These are phyloP conservation scores for Neltuma alba DNA, from an alignment of 306 rosid genomes.

Conservation along the genomic window DNA sequence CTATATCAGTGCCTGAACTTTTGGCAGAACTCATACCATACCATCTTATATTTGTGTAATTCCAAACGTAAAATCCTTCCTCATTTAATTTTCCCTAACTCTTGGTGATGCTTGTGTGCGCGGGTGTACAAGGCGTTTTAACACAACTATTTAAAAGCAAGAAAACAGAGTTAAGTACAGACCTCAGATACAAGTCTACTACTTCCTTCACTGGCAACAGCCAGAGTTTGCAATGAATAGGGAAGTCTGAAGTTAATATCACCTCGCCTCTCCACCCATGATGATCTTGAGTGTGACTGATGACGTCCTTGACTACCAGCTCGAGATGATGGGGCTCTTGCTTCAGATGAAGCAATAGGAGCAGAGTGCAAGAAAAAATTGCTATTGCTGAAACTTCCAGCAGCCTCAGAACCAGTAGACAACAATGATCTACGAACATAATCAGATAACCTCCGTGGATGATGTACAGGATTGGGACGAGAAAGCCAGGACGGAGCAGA, in stretches of 20 bases:
- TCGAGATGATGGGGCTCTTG: conserved; percentile 58
- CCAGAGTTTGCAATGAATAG: conserved; percentile 71
- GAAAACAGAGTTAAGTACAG: conserved; percentile 37
- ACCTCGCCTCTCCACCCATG: conserved; percentile 79
- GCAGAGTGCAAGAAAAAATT: conserved; percentile 58
- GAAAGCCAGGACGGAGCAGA: conserved; percentile 69
- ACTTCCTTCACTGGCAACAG: conserved; percentile 72
- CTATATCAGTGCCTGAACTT: neutral
- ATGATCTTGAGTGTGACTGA: conserved; percentile 54
- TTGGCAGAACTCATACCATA: neutral
- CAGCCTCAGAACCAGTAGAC: conserved; percentile 68
- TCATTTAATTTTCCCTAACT: neutral
- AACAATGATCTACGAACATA: conserved; percentile 75
- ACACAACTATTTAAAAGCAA: conserved; percentile 27
- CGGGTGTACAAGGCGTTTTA: neutral
- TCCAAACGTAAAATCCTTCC: neutral
- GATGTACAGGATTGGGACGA: conserved; percentile 70
- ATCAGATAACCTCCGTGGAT: conserved; percentile 80
- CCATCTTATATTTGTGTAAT: neutral
- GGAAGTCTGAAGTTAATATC: conserved; percentile 73
- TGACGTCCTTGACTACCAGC: conserved; percentile 7
- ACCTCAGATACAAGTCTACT: conserved; percentile 95
- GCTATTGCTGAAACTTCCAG: conserved; percentile 59
- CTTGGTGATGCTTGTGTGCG: neutral
- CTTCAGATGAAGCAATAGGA: conserved; percentile 60